These are phyloP conservation scores for Pseudozyma tsukubaensis DNA, from an alignment of 1,284 basidiomycete species.

Conservation along the genomic window DNA sequence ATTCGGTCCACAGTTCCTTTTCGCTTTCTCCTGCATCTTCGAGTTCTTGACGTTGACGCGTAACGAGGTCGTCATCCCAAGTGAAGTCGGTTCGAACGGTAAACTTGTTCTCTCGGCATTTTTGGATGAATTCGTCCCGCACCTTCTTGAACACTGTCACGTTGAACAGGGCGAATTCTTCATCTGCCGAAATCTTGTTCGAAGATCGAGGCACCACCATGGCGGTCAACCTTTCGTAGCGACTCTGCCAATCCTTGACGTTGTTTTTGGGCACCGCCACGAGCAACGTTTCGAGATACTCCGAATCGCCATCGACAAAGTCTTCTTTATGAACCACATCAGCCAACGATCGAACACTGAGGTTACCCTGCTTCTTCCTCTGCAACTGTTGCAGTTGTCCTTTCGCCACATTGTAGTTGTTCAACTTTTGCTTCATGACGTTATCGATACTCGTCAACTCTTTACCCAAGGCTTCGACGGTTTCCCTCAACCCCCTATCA, in stretches of 20 bases:
- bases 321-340: constrained; percentile 87
- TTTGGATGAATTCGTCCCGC: constrained; percentile 91
- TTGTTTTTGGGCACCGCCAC: constrained; percentile 91
- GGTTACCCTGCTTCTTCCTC: constrained; percentile 94
- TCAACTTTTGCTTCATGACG: constrained; percentile 78
- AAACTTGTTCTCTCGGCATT: constrained; percentile 96
- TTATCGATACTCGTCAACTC: constrained; percentile 70
- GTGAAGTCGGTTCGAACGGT: constrained; percentile 87
- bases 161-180: constrained; percentile 87
- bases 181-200: constrained; percentile 79
- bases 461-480: constrained; percentile 83
- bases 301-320: constrained; percentile 81
- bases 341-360: constrained; percentile 85
- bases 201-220: constrained; percentile 98
- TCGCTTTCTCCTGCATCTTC: constrained; percentile 84
- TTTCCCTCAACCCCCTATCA: constrained; percentile 81
- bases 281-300: constrained; percentile 91
- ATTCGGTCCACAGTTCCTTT: constrained; percentile 97
- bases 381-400: constrained; percentile 92
- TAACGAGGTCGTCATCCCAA: constrained; percentile 87
- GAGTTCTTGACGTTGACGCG: constrained; percentile 85
- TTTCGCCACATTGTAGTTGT: constrained; percentile 93
- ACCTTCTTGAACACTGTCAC: constrained; percentile 92
- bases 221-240: constrained; percentile 86
- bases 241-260: constrained; percentile 86